Percentiles rank a stretch among this genome's conserved stretches.
Evolutionary conservation across 352 stramenopile genomes (phyloP).

Genomic region (Phytophthora fragariaefolia): DNA sequence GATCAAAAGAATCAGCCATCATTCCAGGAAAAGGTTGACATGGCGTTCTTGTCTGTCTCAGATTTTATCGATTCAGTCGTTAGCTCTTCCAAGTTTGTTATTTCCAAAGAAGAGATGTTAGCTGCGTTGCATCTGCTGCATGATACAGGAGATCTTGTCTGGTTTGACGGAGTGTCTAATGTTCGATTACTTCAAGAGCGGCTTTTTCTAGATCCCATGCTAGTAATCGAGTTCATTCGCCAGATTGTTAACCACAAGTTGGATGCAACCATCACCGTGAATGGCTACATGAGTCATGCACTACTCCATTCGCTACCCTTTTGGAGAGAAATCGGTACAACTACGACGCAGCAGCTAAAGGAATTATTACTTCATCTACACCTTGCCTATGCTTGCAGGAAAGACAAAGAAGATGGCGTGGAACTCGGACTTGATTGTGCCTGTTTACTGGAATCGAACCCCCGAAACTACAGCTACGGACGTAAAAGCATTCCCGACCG

Average conservation of each 20-base stretch:
- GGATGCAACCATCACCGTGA: background rate
- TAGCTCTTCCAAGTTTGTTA: background rate
- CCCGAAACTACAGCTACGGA: conserved; percentile 20
- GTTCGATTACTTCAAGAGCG: background rate
- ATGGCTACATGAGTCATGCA: conserved; percentile 3
- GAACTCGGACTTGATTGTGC: conserved; percentile 25
- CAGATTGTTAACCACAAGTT: conserved; percentile 24
- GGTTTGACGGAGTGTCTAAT: conserved; percentile 15
- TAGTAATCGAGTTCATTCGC: conserved; percentile 21
- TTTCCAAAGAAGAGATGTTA: conserved; percentile 3
- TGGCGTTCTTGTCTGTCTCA: conserved; percentile 1
- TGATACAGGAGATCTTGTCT: conserved; percentile 16
- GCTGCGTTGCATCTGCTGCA: conserved; percentile 16
- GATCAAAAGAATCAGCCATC: conserved; percentile 1
- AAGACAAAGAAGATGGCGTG: conserved; percentile 15
- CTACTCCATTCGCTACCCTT: conserved; percentile 5
- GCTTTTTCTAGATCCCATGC: conserved; percentile 9
- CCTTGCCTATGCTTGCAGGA: conserved; percentile 14
- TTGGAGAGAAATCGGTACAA: conserved; percentile 8
- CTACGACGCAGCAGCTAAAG: conserved; percentile 16
- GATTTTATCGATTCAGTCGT: background rate
- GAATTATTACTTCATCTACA: conserved; percentile 19
- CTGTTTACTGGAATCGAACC: conserved; percentile 29
- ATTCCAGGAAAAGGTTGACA: conserved; percentile 9
- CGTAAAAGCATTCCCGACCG: background rate